phyloP scores from a whole-genome alignment of 108 stramenopile genomes.

The Skeletonema costatum region DNA sequence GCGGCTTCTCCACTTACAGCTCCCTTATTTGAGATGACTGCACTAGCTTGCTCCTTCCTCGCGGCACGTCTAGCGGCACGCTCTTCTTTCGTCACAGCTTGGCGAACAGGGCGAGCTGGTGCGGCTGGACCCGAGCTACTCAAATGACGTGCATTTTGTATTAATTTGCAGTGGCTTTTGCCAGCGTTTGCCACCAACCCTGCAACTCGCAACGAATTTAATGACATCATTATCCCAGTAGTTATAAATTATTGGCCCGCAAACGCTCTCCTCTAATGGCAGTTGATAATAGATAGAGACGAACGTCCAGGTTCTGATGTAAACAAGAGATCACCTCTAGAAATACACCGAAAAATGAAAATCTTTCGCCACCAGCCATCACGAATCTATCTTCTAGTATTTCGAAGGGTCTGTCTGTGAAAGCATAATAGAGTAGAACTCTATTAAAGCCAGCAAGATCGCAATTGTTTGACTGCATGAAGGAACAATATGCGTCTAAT shows the following conservation, averaged over 20 bases:
- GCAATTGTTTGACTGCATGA: too few relatives aligned
- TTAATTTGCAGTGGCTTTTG: background rate
- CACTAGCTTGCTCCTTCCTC: conserved; percentile 68
- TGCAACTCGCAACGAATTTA: conserved; percentile 14
- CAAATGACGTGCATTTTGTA: conserved; percentile 10
- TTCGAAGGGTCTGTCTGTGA: too few relatives aligned
- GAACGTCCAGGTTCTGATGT: too few relatives aligned
- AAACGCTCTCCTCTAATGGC: background rate
- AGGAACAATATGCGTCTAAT: too few relatives aligned
- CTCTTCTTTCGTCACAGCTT: conserved; percentile 58
- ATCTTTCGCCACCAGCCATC: too few relatives aligned
- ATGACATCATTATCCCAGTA: background rate
- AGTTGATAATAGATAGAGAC: too few relatives aligned
- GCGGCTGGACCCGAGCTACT: background rate
- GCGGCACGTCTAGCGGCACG: conserved; percentile 66
- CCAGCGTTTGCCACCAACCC: background rate
- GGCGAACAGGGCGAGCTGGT: conserved; percentile 31
- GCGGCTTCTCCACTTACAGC: conserved; percentile 34
- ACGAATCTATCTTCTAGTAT: too few relatives aligned
- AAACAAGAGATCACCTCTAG: too few relatives aligned
- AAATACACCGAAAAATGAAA: too few relatives aligned
- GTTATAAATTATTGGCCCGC: background rate
- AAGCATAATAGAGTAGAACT: too few relatives aligned
- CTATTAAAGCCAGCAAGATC: too few relatives aligned
- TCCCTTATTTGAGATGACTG: conserved; percentile 40